Conservation (phyloP, 2,329 filamentous ascomycete species). For the Zasmidium cellare region DNA sequence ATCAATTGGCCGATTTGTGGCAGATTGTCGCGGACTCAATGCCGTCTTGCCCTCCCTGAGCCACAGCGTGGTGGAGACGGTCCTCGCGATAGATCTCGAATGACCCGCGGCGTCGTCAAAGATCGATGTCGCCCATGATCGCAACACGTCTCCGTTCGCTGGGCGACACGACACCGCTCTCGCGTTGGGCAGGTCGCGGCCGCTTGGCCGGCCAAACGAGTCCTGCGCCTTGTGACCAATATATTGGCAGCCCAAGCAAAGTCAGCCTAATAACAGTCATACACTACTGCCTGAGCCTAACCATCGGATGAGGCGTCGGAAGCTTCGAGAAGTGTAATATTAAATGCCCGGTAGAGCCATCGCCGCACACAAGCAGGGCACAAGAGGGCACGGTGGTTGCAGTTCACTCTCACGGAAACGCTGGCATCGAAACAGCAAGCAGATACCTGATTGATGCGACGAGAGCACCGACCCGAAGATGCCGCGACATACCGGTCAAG, state of each 20-base stretch:
- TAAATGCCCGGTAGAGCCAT: no score
- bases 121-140: no score
- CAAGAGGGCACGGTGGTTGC: not conserved
- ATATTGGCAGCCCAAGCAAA: not conserved
- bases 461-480: not conserved
- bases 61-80: not conserved
- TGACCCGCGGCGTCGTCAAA: not conserved
- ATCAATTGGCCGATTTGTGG: no score
- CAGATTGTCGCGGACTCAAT: not conserved
- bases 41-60: not conserved
- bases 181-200: not conserved
- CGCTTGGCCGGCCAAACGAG: not conserved
- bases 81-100: not conserved
- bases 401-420: not conserved
- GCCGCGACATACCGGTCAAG: not conserved
- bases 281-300: not conserved
- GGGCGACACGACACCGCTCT: not conserved
- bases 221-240: not conserved
- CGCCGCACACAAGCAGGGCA: not conserved
- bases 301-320: not conserved
- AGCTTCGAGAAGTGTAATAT: not conserved
- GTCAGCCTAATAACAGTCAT: not conserved
- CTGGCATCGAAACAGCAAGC: not conserved
- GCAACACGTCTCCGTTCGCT: not conserved
- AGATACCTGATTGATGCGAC: not conserved